These are phyloP conservation scores for Vachellia collinsii DNA, from an alignment of 306 rosid species.

Conservation along the genomic window DNA sequence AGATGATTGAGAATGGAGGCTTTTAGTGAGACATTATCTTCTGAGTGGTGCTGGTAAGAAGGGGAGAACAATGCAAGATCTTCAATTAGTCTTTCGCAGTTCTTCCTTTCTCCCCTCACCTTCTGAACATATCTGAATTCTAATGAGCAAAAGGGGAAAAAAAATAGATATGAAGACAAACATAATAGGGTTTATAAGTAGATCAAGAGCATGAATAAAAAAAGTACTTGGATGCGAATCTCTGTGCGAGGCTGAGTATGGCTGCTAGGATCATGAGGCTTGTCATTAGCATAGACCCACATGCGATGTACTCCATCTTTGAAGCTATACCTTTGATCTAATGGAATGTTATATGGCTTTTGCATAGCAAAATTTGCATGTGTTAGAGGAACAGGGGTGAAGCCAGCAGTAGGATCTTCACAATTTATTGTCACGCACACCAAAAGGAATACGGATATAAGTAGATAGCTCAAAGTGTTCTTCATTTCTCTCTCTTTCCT, in stretches of 20 bases:
- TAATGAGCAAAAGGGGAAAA: background rate
- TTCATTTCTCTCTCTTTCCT: constrained; percentile 16
- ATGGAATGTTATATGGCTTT: constrained; percentile 49
- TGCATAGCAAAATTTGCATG: constrained; percentile 38
- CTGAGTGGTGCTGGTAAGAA: background rate
- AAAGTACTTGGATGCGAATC: constrained; percentile 41
- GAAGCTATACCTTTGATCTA: constrained; percentile 39
- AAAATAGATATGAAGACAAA: background rate
- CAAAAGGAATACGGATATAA: background rate
- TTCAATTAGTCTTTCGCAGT: background rate
- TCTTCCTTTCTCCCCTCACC: background rate
- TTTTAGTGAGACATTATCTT: background rate
- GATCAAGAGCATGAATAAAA: background rate
- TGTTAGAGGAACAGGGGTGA: constrained; percentile 49
- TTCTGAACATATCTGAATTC: background rate
- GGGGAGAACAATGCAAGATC: background rate
- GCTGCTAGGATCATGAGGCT: constrained; percentile 39
- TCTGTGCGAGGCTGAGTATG: constrained; percentile 56
- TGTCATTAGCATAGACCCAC: constrained; percentile 57
- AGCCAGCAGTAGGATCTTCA: constrained; percentile 52
- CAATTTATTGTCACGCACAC: constrained; percentile 4
- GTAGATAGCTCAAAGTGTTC: background rate
- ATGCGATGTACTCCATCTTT: constrained; percentile 42
- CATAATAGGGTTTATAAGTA: background rate
- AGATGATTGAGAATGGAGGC: background rate